Conservation (phyloP, 2,329 filamentous ascomycete species). For the Sporothrix brasiliensis region DNA sequence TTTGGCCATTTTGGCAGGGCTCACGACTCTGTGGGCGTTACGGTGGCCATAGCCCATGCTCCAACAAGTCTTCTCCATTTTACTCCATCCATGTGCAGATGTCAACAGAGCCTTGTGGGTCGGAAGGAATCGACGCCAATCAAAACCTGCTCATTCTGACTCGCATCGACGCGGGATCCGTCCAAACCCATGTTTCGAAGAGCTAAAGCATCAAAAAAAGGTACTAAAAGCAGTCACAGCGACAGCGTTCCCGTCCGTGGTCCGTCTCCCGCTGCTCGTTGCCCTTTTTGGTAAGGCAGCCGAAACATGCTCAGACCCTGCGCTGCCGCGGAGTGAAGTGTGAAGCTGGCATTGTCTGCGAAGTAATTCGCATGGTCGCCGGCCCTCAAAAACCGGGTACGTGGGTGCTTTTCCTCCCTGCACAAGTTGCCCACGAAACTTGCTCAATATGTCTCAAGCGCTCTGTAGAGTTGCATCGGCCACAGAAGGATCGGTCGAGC, state of each 20-base stretch:
- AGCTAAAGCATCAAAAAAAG: neutral
- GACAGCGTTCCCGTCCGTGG: too few relatives aligned
- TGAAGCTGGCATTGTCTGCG: neutral
- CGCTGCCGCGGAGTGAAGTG: neutral
- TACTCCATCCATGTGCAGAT: neutral
- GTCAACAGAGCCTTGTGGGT: conserved; percentile 23
- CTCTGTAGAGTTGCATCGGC: neutral
- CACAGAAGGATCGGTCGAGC: neutral
- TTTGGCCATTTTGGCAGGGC: neutral
- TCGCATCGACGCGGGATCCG: neutral
- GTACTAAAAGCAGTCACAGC: too few relatives aligned
- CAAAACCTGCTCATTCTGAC: conserved; percentile 25
- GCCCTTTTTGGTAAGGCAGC: neutral
- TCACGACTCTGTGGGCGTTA: neutral
- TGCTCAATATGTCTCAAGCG: conserved; percentile 22
- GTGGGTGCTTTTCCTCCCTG: neutral
- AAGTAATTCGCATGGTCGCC: too few relatives aligned
- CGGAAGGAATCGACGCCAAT: neutral
- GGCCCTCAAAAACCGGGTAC: conserved; percentile 4
- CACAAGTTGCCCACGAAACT: conserved; percentile 1
- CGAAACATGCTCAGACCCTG: neutral
- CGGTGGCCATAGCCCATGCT: neutral
- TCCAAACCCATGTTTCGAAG: neutral
- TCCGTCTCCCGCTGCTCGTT: neutral
- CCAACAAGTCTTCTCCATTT: neutral